Base-by-base conservation (phyloP, 2,329 filamentous ascomycete species). In the Apiospora aurea region DNA sequence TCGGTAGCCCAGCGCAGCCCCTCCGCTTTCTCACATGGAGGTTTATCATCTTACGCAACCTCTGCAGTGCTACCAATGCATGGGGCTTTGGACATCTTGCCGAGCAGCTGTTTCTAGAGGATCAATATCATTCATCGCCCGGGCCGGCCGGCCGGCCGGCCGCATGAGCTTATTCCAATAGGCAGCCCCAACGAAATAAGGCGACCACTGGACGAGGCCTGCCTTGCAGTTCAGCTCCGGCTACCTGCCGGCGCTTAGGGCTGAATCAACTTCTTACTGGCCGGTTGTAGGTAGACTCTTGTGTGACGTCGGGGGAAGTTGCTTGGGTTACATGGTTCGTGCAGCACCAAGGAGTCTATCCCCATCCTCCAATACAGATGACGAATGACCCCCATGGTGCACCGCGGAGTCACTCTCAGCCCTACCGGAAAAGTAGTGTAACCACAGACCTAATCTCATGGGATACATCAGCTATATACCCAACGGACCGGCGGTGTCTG, bases 391-490 rank as follows among this genome's bases (percentile, higher is more conserved):
- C 51, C 51, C 51, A 61, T 61, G 16, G 8, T 61, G 53, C 16
- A 21, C 53, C 53, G 53, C 53, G 29, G 26, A 61, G 53, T 61
- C 53, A 61, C 1, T 61, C 46, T 61, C 53, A 61, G 53, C 53
- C 53, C 53, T 61, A 61, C 53, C 53, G 16, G 24, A 10, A 34
- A 11, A 38, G 29, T 7, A n/a, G 29, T 38, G 53, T 14, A 34
- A 61, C 18, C 16, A 4, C 4, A 38, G 10, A 61, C 14, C 7
- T 38, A 11, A 7, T 49, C 29, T 61, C 38, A 61, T 38, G 53
- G 16, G 53, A 21, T 16, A 38, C 4, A 38, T 21, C 6, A 29
- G 21, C 14, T 14, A 38, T 10, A 29, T 14, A 38, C 3, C 53
- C 53, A 4, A 21, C 2, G 26, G 53, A 26, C 34, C 21, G 21